phyloP scores from a whole-genome alignment of 352 stramenopile species.

The Phytophthora agathidicida region DNA sequence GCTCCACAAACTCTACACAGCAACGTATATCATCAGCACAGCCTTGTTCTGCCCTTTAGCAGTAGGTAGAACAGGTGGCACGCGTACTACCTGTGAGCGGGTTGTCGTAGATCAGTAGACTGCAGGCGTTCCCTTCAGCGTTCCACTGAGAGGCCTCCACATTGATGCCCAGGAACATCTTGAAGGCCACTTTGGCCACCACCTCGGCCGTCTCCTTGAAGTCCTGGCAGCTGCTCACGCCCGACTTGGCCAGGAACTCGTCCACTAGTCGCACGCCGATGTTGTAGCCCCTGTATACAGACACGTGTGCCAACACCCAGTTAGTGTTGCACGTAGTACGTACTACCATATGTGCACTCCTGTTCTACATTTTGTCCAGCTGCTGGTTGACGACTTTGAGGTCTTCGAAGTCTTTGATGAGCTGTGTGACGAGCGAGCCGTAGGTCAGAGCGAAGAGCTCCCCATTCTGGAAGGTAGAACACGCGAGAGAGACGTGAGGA shows the following conservation, averaged over 20 bases:
- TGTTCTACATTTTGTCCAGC: constrained; percentile 93
- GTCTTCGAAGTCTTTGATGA: constrained; percentile 97
- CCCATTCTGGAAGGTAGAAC: constrained; percentile 71
- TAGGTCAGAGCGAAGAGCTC: constrained; percentile 99
- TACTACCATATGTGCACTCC: too few species aligned
- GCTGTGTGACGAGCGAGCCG: constrained; percentile 93
- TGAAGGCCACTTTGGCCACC: constrained; percentile 96
- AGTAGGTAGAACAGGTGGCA: not conserved
- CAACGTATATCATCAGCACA: too few species aligned
- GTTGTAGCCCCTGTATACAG: constrained; percentile 96
- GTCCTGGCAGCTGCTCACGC: constrained; percentile 79
- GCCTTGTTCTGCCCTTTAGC: too few species aligned
- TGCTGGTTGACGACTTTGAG: constrained; percentile 95
- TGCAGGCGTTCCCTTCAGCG: constrained; percentile 87
- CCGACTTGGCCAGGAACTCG: constrained; percentile 97
- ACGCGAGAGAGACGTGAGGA: not conserved
- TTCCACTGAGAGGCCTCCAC: constrained; percentile 93
- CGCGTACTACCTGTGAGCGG: constrained; percentile 82
- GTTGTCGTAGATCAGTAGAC: constrained; percentile 96
- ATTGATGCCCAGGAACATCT: constrained; percentile 98
- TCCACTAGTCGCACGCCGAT: constrained; percentile 97
- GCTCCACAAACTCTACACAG: constrained; percentile 87
- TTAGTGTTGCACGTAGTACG: constrained; percentile 3
- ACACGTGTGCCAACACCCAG: too few species aligned
- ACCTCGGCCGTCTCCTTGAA: constrained; percentile 96